Evolutionary conservation across 1,284 basidiomycete genomes (phyloP), one percentile per base, ranked within the genome.

Genomic region (Marasmius sp.): DNA sequence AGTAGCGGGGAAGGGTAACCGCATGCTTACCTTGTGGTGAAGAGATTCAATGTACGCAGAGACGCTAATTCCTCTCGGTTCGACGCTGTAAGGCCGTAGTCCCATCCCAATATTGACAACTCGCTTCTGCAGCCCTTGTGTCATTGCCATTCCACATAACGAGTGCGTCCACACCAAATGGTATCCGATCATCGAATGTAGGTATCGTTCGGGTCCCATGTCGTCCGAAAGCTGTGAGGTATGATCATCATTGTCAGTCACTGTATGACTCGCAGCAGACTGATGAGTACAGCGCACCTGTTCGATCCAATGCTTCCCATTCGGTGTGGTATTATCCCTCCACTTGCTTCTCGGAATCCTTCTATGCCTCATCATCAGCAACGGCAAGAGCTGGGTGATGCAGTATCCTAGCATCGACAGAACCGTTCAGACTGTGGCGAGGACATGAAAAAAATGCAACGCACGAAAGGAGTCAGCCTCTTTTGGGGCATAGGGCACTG

Each of bases 291-390:
- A 36, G 54, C 63, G n/a, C 39, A 89, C 88, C 80, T 89, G 88
- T 66, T 92, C 89, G 61, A 92, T 92, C 86, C 88, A 92, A 65
- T 89, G 89, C 66, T 92, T 92, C 45, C 89, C 89, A 41, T 78
- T 81, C 1, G 80, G 69, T 0, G 83, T 88, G 36, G 79, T 73
- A 61, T 81, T 80, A 64, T 92, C 88, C 60, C 80, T 77, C 91
- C 91, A 92, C 64, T 87, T 86, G 18, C 84, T 75, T 18, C 90
- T 81, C 3, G 91, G 88, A 71, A 92, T 89, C 34, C 89, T 84
- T 62, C 90, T 80, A 72, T 92, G 91, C 38, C 55, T 57, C 55
- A 57, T 57, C 39, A 57, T 57, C 11, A 43, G 55, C 9, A 57
- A 41, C n/a, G 55, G 55, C 41, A 45, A 22, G 14, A 57, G 36